Conservation (phyloP, 805 yeast genomes). For the Scheffersomyces stipitis region DNA sequence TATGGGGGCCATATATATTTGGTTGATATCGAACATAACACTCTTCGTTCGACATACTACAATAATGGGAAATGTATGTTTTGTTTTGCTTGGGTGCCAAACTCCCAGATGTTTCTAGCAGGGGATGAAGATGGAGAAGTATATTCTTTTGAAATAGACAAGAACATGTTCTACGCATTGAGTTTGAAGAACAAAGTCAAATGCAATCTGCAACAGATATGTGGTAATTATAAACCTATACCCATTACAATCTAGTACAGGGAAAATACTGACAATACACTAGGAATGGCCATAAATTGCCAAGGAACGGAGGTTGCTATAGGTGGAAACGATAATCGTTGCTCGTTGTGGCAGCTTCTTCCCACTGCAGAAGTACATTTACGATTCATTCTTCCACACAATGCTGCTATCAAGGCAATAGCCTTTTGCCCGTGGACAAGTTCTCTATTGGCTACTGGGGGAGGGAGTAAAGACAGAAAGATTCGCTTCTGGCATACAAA, state of each 20-base stretch:
- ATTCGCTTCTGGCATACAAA: conserved; percentile 84
- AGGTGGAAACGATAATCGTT: conserved; percentile 83
- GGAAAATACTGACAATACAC: conserved; percentile 15
- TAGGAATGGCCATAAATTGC: conserved; percentile 59
- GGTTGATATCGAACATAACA: conserved; percentile 36
- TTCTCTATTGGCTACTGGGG: conserved; percentile 82
- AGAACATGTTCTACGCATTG: conserved; percentile 8
- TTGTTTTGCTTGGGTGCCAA: conserved; percentile 61
- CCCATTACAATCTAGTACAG: not conserved
- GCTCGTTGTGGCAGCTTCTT: conserved; percentile 71
- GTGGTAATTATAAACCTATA: conserved; percentile 27
- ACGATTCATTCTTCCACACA: conserved; percentile 57
- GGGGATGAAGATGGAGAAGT: conserved; percentile 72
- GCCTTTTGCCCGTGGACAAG: conserved; percentile 91
- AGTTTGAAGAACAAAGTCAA: conserved; percentile 14
- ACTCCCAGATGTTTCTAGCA: conserved; percentile 44
- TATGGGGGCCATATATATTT: conserved; percentile 53
- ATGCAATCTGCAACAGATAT: conserved; percentile 36
- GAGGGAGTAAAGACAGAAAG: conserved; percentile 80
- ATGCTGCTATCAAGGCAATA: conserved; percentile 87
- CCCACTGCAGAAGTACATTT: conserved; percentile 35
- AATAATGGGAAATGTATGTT: conserved; percentile 46
- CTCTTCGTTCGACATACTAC: conserved; percentile 10
- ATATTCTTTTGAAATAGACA: conserved; percentile 35
- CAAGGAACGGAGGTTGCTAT: conserved; percentile 62